Conservation (phyloP, 2,329 filamentous ascomycete genomes). For the Penicillium sclerotigenum region DNA sequence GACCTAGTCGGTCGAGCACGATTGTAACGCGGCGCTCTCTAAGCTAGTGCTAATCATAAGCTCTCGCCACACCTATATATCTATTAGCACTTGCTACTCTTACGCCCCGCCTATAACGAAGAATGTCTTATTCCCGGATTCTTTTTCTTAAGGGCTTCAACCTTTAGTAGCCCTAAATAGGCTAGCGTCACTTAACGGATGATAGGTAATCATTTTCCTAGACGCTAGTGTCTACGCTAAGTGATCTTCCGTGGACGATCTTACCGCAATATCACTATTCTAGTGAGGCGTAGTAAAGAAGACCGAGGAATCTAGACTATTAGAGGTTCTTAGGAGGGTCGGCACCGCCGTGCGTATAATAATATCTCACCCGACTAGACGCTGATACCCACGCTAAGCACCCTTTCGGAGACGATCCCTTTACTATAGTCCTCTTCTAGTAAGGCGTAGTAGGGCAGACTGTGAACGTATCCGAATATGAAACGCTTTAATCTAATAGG, state of each 20-base stretch:
- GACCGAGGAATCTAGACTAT: background rate
- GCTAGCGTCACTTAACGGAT: background rate
- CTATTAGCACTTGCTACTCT: background rate
- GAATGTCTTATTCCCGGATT: background rate
- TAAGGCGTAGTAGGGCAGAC: background rate
- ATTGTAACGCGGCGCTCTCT: background rate
- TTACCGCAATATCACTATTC: background rate
- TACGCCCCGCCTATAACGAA: constrained; percentile 3
- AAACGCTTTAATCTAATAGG: constrained; percentile 2
- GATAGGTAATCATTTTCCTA: background rate
- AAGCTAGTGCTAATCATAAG: background rate
- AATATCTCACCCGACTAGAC: background rate
- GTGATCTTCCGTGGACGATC: constrained; percentile 1
- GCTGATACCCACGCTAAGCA: background rate
- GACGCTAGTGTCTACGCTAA: background rate
- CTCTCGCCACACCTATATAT: background rate
- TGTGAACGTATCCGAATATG: background rate
- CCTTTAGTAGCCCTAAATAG: background rate
- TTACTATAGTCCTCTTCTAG: background rate
- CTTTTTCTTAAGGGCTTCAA: background rate
- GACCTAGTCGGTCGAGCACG: background rate
- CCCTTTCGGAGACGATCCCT: background rate
- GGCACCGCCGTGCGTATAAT: background rate
- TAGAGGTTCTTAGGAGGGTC: background rate
- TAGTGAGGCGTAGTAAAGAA: background rate